Base-by-base conservation (phyloP, 2,329 filamentous ascomycete genomes). In the Hypoxylon sp. region DNA sequence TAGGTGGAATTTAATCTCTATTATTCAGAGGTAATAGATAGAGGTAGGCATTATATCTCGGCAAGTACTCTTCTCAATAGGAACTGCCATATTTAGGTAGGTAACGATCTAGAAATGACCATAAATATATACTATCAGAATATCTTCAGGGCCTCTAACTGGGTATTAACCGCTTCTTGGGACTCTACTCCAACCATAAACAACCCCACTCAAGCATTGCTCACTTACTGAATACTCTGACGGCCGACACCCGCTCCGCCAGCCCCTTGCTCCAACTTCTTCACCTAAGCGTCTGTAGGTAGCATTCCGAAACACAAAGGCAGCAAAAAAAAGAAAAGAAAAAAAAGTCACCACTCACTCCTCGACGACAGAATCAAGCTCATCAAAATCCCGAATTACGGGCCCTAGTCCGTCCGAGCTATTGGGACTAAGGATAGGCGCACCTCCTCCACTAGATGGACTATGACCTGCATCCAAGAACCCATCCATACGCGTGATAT, bases 321-420 rank as follows among this genome's bases (percentile, higher is more conserved):
- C 30, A 56, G 17, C 17, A 8, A 8, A 11, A 13, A 11, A 13
- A 8, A 49, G 6, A 11, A 13, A 8, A 49, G 6, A 8, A 8
- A 11, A 11, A 8, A 49, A 6, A 48, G 6, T 2, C 31, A 11
- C 44, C 10, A 49, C 3, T 27, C 25, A 27, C 57, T 76, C 74
- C 63, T 77, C 74, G 1, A 61, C 71, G 7, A 77, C 75, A 1
- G 72, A 75, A 27, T 76, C 73, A 17, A 78, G 58, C 61, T 78
- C 75, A 44, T 78, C 77, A 20, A 78, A 78, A 50, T 78, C 77
- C 48, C 73, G 72, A 40, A 78, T 78, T 33, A 76, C 51, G 0
- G 72, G 72, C 0, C 71, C 67, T 20, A 71, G 22, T 13, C 55
- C 70, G 25, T 74, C 73, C 6, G 71, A 63, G 6, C 71, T 71